Conservation (phyloP, 2,329 filamentous ascomycete species). For the Chalaropsis ovoidea region DNA sequence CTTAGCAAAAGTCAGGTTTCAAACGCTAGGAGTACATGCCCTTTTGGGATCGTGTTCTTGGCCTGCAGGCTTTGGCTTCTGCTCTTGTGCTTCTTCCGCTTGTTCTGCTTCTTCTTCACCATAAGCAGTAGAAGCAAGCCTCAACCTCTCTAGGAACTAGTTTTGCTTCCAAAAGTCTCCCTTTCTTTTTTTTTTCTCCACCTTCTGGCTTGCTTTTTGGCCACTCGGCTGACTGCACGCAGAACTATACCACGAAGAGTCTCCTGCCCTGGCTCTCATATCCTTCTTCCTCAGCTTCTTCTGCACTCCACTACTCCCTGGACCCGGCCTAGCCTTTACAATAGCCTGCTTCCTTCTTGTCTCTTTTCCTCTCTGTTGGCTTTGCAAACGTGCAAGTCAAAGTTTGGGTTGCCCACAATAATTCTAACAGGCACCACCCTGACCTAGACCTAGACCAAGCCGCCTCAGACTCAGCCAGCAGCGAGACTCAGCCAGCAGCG, state of each 20-base stretch:
- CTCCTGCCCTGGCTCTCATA: constrained; percentile 6
- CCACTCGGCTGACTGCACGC: not conserved
- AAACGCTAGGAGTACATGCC: constrained; percentile 13
- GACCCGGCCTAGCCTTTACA: constrained; percentile 6
- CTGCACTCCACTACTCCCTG: not conserved
- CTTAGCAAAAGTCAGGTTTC: constrained; percentile 12
- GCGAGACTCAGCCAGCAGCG: too few relatives aligned
- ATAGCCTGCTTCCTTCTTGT: constrained; percentile 8
- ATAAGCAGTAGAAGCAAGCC: not conserved
- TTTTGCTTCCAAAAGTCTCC: too few relatives aligned
- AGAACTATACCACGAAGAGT: not conserved
- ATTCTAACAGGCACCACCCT: not conserved
- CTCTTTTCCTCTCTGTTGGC: not conserved
- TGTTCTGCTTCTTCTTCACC: not conserved
- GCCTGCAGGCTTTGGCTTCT: not conserved
- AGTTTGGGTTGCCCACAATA: not conserved
- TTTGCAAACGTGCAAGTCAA: constrained; percentile 10
- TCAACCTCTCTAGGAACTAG: not conserved
- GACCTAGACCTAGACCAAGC: not conserved
- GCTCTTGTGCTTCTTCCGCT: not conserved
- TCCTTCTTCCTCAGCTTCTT: constrained; percentile 14
- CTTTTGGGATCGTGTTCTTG: constrained; percentile 8
- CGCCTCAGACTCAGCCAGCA: not conserved
- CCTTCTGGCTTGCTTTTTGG: not conserved
- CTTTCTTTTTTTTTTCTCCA: not conserved